These are phyloP conservation scores for Flaveria linearis DNA, from an alignment of 129 eudicot species.

Conservation along the genomic window DNA sequence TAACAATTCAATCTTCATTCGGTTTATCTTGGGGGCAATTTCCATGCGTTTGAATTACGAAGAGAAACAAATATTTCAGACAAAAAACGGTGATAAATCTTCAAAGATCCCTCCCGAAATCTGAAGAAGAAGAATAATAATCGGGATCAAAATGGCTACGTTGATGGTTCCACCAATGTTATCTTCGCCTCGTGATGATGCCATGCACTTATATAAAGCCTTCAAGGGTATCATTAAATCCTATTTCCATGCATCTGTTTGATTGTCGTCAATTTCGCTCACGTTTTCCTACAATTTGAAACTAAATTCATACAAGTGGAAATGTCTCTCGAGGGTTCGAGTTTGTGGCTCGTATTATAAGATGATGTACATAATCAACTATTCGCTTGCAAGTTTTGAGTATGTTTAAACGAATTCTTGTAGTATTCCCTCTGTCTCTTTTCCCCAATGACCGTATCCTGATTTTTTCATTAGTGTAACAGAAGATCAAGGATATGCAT, in stretches of 20 bases:
- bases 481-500: too few species aligned
- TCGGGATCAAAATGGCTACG: conserved; percentile 49
- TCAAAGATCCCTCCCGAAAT: neutral
- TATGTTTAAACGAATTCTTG: neutral
- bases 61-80: neutral
- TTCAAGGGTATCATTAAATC: conserved; percentile 55
- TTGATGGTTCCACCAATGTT: conserved; percentile 53
- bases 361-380: too few species aligned
- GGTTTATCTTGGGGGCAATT: too few species aligned
- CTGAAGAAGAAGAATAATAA: conserved; percentile 9
- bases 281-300: neutral
- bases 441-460: too few species aligned
- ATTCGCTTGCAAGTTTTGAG: neutral
- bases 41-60: neutral
- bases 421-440: neutral
- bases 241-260: neutral
- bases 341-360: too few species aligned
- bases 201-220: conserved; percentile 53
- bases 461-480: too few species aligned
- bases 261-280: neutral
- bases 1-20: too few species aligned
- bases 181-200: conserved; percentile 75
- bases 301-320: neutral
- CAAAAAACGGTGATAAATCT: neutral
- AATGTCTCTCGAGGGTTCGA: neutral